Evolutionary conservation across 108 stramenopile genomes (phyloP).

Genomic region (Skeletonema tropicum): DNA sequence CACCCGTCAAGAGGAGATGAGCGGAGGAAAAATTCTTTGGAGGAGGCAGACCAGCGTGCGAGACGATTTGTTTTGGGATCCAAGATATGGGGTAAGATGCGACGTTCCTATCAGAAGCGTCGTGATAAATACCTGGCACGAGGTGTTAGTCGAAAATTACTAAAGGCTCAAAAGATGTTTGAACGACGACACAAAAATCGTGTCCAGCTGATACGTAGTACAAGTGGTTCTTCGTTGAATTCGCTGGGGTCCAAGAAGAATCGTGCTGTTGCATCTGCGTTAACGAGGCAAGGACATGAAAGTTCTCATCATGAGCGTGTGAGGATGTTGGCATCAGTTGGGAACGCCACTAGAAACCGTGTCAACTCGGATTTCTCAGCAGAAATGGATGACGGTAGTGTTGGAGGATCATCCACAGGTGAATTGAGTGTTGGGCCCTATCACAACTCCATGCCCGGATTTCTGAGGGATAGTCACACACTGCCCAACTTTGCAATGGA

Average conservation of each 20-base stretch:
- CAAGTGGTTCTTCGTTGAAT: conserved; percentile 37
- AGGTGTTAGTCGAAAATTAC: conserved; percentile 49
- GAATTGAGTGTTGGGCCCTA: conserved; percentile 8
- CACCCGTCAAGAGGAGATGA: conserved; percentile 54
- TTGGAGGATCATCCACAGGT: conserved; percentile 26
- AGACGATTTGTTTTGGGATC: conserved; percentile 51
- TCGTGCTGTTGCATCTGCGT: conserved; percentile 27
- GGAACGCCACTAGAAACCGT: conserved; percentile 12
- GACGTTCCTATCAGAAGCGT: conserved; percentile 31
- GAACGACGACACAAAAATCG: conserved; percentile 48
- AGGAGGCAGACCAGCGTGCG: conserved; percentile 59
- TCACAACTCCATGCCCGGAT: conserved; percentile 8
- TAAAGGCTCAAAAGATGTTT: conserved; percentile 59
- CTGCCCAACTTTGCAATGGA: conserved; percentile 59
- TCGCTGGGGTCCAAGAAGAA: conserved; percentile 6
- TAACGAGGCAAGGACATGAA: conserved; percentile 34
- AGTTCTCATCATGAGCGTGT: conserved; percentile 52
- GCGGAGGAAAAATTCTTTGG: conserved; percentile 38
- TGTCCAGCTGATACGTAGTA: conserved; percentile 32
- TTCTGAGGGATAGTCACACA: conserved; percentile 36
- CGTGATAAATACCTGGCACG: conserved; percentile 35
- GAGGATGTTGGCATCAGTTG: conserved; percentile 34
- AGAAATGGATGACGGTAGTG: conserved; percentile 14
- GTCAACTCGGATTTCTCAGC: conserved; percentile 2
- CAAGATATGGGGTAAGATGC: conserved; percentile 42